A percentile compares a stretch with the other conserved stretches of the same genome.
These are phyloP conservation scores for Oryza nivara DNA, from an alignment of 176 grass and related monocot species.

Conservation along the genomic window DNA sequence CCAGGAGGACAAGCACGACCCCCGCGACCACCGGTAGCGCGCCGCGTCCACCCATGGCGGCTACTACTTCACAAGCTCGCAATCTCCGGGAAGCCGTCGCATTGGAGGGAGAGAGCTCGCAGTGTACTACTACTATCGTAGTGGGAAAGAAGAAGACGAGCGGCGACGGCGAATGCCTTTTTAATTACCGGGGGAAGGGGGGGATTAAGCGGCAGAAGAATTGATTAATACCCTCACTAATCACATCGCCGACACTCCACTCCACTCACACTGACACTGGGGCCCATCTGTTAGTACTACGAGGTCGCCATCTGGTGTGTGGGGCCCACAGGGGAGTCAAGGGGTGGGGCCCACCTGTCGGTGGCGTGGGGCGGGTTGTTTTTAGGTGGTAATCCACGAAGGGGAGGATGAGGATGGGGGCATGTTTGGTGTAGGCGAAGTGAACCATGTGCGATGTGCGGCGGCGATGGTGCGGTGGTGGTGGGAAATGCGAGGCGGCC, in stretches of 20 bases:
- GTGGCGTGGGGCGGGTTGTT: neutral
- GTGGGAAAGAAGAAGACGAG: neutral
- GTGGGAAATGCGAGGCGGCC: conserved; percentile 26
- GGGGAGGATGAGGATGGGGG: neutral
- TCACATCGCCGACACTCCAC: neutral
- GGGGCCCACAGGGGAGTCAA: neutral
- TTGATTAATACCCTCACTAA: neutral
- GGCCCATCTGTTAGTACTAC: neutral
- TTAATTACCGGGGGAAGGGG: neutral
- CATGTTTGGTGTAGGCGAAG: neutral
- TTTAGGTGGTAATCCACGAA: conserved; percentile 34
- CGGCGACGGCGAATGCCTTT: neutral
- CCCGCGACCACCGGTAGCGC: neutral
- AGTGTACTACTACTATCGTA: neutral
- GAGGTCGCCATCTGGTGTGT: neutral
- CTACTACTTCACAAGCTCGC: neutral
- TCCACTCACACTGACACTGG: neutral
- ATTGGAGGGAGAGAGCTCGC: neutral
- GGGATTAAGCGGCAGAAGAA: neutral
- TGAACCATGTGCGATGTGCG: neutral
- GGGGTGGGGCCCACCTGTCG: neutral
- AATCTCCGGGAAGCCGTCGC: neutral
- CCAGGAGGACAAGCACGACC: conserved; percentile 19
- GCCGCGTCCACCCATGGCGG: conserved; percentile 29
- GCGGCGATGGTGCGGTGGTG: neutral